Base-by-base conservation (phyloP, 805 yeast genomes). In the Komagataella mondaviorum region DNA sequence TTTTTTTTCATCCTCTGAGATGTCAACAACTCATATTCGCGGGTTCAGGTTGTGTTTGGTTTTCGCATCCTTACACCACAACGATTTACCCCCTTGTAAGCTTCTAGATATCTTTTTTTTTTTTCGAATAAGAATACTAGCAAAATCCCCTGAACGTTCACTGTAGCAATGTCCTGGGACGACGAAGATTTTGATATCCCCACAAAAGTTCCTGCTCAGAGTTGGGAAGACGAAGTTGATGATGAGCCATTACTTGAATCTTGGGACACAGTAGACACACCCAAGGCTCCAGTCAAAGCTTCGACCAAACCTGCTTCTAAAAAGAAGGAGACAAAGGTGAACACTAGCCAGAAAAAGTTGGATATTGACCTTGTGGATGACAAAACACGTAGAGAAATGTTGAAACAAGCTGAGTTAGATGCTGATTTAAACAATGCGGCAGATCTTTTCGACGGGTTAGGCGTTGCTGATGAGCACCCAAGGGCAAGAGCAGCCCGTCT, bases 391-490 rank as follows among this genome's bases (percentile, higher is more conserved):
- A 78, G 72, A 58, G 89, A 85, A 62, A 67, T 89, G 66, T 73
- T 86, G 67, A 83, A 75, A 62, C 73, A 84, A 64, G 95, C 93
- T 18, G 96, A 91, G 68, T 61, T 88, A 54, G 83, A 80, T 48
- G 78, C 95, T 23, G 99, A 91, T 70, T 73, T 91, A 66, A 88
- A 87, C 67, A 88, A 87, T 63, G 98, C 99, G 30, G 91, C 96
- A 6, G 95, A 87, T 59, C 72, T 91, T 59, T 88, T 91, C 63
- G 96, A 89, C 36, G 88, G 88, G 14, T 71, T 73, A 57, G 77
- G 78, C 46, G 75, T 77, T 51, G 77, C 80, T 22, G 72, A 72
- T 54, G 81, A 71, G 43, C 82, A 77, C 58, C 82, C 82, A 47
- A 68, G 79, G 54, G 81, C 78, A 53, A 55, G 55, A 23, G 79